Base-by-base conservation (phyloP, 371 early-diverging fungal genomes). In the Saksenaea vasiformis region DNA sequence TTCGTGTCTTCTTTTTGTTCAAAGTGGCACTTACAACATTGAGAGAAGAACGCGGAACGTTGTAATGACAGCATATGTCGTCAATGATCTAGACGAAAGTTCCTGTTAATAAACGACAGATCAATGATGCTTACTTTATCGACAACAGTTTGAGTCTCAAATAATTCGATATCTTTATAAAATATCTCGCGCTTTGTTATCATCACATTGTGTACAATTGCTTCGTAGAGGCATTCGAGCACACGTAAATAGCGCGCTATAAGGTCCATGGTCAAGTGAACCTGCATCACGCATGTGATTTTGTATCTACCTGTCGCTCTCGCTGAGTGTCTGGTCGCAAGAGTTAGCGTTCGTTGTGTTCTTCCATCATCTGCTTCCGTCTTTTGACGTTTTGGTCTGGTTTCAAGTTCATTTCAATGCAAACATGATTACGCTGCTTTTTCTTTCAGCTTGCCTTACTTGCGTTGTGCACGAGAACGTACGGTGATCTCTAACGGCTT, bases 101-200 rank as follows among this genome's bases (percentile, higher is more conserved):
- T 13, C 39, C 8, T 38, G 22, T 17, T 41, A 41, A 5, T 41
- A n/a, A 41, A 41, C 5, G 1, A 17, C 8, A 17, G 14, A 5
- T 41, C 1, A 17, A 14, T 14, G 8, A 41, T 14, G 4, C 22
- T 66, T 64, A 77, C 74, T 37, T 58, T 65, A 56, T 82, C 75
- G 0, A 82, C 76, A 3, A 66, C 65, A 15, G 31, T 37, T 35
- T 82, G 82, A 0, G 59, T 72, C 3, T 63, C 65, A 58, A 82
- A 82, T 15, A 82, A 44, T 8, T 56, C 47, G 0, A 79, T 72
- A 37, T 82, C 78, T 39, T 76, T 64, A 58, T 82, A 82, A 60
- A 56, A 82, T n/a, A 82, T 79, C 24, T 74, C 76, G 24, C 82
- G 67, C 64, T 82, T 82, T 8, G 82, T 76, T 3, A 77, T 60